These are phyloP conservation scores for Amanita pallidorosea DNA, from an alignment of 768 basidiomycete species.

Conservation along the genomic window DNA sequence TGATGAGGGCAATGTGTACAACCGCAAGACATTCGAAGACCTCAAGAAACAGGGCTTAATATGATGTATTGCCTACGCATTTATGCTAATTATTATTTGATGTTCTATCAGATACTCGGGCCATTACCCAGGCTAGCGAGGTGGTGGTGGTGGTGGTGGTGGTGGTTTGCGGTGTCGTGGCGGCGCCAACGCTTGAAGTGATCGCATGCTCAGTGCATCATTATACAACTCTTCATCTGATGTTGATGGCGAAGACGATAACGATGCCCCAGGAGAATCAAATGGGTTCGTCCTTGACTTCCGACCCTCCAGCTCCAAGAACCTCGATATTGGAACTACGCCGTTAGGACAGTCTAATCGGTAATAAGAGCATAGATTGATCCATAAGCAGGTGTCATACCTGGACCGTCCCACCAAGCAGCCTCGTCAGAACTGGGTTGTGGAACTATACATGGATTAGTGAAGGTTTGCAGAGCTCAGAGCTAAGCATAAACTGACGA, in stretches of 20 bases:
- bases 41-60: conserved; percentile 93
- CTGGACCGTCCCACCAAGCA: conserved; percentile 73
- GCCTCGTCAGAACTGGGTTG: conserved; percentile 70
- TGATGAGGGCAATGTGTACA: conserved; percentile 97
- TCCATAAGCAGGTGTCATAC: conserved; percentile 23
- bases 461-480: neutral
- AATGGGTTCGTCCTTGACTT: conserved; percentile 49
- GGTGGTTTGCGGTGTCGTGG: conserved; percentile 23
- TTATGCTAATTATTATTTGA: conserved; percentile 8
- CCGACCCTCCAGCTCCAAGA: conserved; percentile 18
- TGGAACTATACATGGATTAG: conserved; percentile 43
- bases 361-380: neutral
- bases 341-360: conserved; percentile 48
- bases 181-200: conserved; percentile 57
- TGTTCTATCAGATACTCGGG: neutral
- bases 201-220: conserved; percentile 59
- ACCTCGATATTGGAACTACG: conserved; percentile 32
- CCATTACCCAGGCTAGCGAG: conserved; percentile 16
- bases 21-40: conserved; percentile 95
- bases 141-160: conserved; percentile 33
- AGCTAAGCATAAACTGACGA: conserved; percentile 21
- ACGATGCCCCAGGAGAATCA: conserved; percentile 49
- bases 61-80: conserved; percentile 18
- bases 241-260: conserved; percentile 70
- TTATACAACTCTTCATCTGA: conserved; percentile 81